Base-by-base conservation (phyloP, 352 stramenopile species). In the Phytophthora foliorum region DNA sequence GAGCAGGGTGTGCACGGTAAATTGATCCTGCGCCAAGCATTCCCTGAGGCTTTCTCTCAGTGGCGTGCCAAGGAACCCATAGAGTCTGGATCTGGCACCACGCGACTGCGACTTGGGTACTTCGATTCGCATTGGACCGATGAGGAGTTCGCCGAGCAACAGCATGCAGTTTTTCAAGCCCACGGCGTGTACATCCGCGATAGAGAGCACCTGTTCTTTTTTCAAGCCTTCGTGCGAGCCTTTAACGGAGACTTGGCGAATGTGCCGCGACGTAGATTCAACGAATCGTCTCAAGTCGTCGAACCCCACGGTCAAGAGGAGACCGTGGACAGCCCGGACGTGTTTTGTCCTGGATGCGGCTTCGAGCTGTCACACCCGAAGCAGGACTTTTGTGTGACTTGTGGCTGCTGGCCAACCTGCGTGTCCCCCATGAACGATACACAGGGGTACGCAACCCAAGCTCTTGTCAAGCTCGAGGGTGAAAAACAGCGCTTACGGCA, bases 21-120 rank as follows among this genome's bases (percentile, higher is more conserved):
- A 63, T 69, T 96, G 17, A 75, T 96, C 16, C 68, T 97, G 22
- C 83, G 91, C 17, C 87, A 97, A 39, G 90, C 90, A 10, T 97
- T 95, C 56, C 89, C 89, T 14, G 89, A 95, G 51, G 85, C 78
- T 16, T 90, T 83, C 25, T 91, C 86, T 4, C 90, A 94, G 45
- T 97, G 91, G 91, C 87, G 91, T 5, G 61, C 77, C 9, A 97
- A 97, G 61, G 80, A 97, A 72, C 91, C 91, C 2, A 97, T 97
- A 55, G 91, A 97, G 51, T 67, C 91, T 48, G 91, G 91, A 39
- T 75, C 81, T 1, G 91, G 91, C 5, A 93, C 84, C 19, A 96
- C 89, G 0, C 72, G 78, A 31, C 71, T 94, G 11, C 77, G 86
- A 6, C 72, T 88, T 24, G 86, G 86, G 7, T 87, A 82, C 67